These are phyloP conservation scores for Rhazya stricta DNA, from an alignment of 257 asterid species.

Conservation along the genomic window DNA sequence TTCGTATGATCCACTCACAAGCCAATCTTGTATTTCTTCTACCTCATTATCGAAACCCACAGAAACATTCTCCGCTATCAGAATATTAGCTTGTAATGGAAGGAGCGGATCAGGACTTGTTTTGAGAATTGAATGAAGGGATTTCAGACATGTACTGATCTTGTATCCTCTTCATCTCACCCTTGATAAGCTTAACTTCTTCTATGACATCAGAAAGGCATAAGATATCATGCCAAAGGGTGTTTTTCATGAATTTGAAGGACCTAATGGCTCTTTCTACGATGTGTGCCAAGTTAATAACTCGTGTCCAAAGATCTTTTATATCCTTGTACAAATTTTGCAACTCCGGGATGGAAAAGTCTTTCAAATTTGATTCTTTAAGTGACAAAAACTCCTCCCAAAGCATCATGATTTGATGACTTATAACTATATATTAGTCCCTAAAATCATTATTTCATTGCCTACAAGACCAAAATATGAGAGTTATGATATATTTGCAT, in stretches of 20 bases:
- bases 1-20: neutral
- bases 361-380: neutral
- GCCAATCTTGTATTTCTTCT: neutral
- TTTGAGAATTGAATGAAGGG: neutral
- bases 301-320: neutral
- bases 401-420: neutral
- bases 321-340: neutral
- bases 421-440: too few relatives aligned
- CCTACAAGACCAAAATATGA: too few relatives aligned
- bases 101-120: neutral
- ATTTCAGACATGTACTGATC: neutral
- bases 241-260: neutral
- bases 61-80: too few relatives aligned
- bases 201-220: neutral
- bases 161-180: neutral
- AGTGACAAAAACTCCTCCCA: neutral
- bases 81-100: neutral
- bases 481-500: too few relatives aligned
- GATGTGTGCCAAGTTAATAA: neutral
- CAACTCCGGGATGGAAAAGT: neutral
- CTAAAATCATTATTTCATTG: too few relatives aligned
- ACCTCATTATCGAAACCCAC: neutral
- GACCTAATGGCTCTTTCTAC: slow-evolving; percentile 1
- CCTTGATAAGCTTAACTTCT: neutral
- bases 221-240: neutral